These are phyloP conservation scores for Aureococcus anophagefferens DNA, from an alignment of 108 stramenopile genomes.

Conservation along the genomic window DNA sequence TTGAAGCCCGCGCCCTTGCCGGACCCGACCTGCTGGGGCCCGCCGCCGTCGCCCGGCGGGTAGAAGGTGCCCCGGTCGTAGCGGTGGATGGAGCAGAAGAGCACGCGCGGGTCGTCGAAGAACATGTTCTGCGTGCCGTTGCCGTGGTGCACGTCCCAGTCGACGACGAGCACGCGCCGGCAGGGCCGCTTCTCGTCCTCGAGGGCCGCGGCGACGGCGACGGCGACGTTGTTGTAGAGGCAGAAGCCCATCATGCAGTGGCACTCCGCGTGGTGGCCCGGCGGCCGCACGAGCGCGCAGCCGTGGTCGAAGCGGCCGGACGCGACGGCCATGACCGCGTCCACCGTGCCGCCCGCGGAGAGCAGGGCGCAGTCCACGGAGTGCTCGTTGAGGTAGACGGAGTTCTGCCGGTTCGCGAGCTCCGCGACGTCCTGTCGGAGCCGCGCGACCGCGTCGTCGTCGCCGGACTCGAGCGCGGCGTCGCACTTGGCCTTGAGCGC, in stretches of 20 bases:
- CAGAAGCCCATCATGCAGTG: slow-evolving; percentile 46
- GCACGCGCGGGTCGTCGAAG: slow-evolving; percentile 42
- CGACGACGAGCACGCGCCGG: slow-evolving; percentile 33
- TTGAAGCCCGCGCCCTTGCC: slow-evolving; percentile 46
- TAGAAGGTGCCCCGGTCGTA: slow-evolving; percentile 51
- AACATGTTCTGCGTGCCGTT: slow-evolving; percentile 82
- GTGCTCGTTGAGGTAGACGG: slow-evolving; percentile 18
- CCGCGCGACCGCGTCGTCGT: not conserved
- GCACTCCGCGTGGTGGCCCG: slow-evolving; percentile 50
- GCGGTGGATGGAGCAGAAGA: slow-evolving; percentile 64
- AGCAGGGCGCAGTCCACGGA: slow-evolving; percentile 10
- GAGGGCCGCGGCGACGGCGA: slow-evolving; percentile 16
- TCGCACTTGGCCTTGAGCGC: not conserved
- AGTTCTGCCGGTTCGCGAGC: slow-evolving; percentile 11
- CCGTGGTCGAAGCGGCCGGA: not conserved
- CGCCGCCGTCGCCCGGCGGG: slow-evolving; percentile 39
- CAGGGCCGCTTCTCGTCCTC: not conserved
- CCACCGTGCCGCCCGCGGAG: slow-evolving; percentile 12
- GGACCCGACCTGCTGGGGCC: slow-evolving; percentile 34
- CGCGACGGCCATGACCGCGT: not conserved
- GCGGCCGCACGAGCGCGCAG: slow-evolving; percentile 34
- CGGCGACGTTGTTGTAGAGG: slow-evolving; percentile 47
- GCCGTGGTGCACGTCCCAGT: slow-evolving; percentile 89
- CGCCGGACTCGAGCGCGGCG: not conserved
- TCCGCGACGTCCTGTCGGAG: not conserved